Evolutionary conservation across 1,139 yeast genomes (phyloP).

Genomic region (Arxiozyma slooffiae): DNA sequence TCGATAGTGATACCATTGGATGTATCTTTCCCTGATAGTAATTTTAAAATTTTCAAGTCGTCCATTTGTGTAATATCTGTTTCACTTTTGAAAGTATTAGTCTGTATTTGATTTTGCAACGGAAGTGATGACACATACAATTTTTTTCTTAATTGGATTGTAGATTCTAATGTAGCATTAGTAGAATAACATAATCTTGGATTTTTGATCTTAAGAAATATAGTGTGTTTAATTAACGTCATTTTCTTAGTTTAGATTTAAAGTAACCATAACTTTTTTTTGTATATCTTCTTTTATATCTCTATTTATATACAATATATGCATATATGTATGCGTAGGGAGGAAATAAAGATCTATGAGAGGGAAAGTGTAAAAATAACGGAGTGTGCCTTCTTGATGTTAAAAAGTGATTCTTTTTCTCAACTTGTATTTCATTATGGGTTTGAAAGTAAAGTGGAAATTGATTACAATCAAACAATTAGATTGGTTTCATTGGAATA

Average conservation of each 20-base stretch:
- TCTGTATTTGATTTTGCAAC: background rate
- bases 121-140: background rate
- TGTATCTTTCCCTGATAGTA: background rate
- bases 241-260: background rate
- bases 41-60: background rate
- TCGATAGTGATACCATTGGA: background rate
- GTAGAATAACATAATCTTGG: background rate
- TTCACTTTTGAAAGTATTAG: background rate
- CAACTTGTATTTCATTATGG: background rate
- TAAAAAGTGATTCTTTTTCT: no score
- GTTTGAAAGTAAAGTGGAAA: no score
- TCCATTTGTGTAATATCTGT: background rate
- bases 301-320: background rate
- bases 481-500: no score
- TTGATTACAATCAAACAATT: no score
- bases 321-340: background rate
- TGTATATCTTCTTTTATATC: background rate
- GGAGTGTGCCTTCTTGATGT: no score
- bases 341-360: background rate
- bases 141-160: background rate
- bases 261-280: background rate
- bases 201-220: background rate
- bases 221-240: background rate
- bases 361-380: background rate
- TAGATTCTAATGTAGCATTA: background rate